Percentiles rank a stretch among this genome's conserved stretches.
Conservation (phyloP, 768 basidiomycete genomes). For the Tulasnella sp. region DNA sequence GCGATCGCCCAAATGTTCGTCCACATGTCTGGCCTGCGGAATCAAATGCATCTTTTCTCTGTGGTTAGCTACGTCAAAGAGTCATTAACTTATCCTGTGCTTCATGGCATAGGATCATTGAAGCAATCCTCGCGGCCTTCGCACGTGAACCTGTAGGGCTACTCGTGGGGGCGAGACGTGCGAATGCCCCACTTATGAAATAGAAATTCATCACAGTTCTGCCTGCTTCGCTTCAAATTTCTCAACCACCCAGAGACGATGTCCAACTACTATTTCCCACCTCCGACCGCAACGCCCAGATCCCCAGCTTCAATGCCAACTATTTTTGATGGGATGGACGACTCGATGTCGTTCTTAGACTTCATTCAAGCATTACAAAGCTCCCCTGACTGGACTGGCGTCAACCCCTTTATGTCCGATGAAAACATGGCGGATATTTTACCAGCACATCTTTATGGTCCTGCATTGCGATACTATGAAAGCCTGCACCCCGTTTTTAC, state of each 20-base stretch:
- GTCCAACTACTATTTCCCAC: not conserved
- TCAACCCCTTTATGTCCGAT: not conserved
- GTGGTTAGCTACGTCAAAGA: too few species aligned
- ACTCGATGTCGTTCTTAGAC: not conserved
- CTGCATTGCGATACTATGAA: not conserved
- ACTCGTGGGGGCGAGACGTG: too few species aligned
- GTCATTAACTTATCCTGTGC: too few species aligned
- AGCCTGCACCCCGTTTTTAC: not conserved
- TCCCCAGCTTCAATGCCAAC: not conserved
- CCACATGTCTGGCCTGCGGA: too few species aligned
- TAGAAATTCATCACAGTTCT: too few species aligned
- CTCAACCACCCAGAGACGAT: not conserved
- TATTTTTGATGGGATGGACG: not conserved
- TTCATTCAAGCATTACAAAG: not conserved
- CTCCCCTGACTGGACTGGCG: not conserved
- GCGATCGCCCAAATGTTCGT: too few species aligned
- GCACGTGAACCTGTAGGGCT: too few species aligned
- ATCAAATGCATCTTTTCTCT: too few species aligned
- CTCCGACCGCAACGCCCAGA: not conserved
- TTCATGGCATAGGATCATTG: too few species aligned
- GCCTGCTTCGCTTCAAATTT: too few species aligned
- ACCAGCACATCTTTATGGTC: not conserved
- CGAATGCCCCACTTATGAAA: too few species aligned
- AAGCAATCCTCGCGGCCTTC: too few species aligned
- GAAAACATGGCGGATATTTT: not conserved